Evolutionary conservation across 2,329 filamentous ascomycete genomes (phyloP).

Genomic region (Aspergillus phoenicis): DNA sequence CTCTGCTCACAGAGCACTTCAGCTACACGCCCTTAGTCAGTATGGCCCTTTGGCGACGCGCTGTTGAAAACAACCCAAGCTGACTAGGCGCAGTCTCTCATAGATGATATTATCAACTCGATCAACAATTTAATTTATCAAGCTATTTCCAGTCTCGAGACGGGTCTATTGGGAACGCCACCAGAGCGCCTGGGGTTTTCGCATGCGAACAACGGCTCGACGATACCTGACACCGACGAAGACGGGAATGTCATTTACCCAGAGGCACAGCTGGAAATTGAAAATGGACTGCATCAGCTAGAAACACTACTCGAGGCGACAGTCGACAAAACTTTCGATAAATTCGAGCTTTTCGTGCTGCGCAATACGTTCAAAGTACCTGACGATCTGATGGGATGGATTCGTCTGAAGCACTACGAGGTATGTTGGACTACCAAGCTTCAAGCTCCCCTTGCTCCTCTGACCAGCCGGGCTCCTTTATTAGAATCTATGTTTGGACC

Average conservation of each 20-base stretch:
- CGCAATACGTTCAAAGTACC: slow-evolving; percentile 78
- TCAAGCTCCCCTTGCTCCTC: not conserved
- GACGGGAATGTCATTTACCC: slow-evolving; percentile 51
- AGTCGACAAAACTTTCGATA: slow-evolving; percentile 83
- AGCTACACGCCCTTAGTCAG: slow-evolving; percentile 88
- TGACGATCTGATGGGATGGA: slow-evolving; percentile 73
- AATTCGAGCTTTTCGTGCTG: slow-evolving; percentile 86
- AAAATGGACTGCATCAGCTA: slow-evolving; percentile 81
- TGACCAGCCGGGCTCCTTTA: not conserved
- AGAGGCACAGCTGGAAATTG: slow-evolving; percentile 70
- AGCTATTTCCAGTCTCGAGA: slow-evolving; percentile 84
- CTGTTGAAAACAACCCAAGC: slow-evolving; percentile 10
- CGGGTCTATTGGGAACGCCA: slow-evolving; percentile 72
- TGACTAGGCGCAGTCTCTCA: slow-evolving; percentile 66
- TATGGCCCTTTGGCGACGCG: slow-evolving; percentile 21
- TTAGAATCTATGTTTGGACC: slow-evolving; percentile 43
- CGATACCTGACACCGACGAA: slow-evolving; percentile 50
- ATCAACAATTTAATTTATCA: slow-evolving; percentile 92
- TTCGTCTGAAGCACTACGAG: slow-evolving; percentile 83
- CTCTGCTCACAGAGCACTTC: slow-evolving; percentile 90
- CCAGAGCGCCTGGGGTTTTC: slow-evolving; percentile 81
- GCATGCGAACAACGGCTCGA: slow-evolving; percentile 49
- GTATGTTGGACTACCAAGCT: slow-evolving; percentile 42
- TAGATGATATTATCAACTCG: slow-evolving; percentile 97
- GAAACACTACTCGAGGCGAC: slow-evolving; percentile 79